phyloP scores from a whole-genome alignment of 352 stramenopile genomes.

The Phytopythium cucurbitacearum region DNA sequence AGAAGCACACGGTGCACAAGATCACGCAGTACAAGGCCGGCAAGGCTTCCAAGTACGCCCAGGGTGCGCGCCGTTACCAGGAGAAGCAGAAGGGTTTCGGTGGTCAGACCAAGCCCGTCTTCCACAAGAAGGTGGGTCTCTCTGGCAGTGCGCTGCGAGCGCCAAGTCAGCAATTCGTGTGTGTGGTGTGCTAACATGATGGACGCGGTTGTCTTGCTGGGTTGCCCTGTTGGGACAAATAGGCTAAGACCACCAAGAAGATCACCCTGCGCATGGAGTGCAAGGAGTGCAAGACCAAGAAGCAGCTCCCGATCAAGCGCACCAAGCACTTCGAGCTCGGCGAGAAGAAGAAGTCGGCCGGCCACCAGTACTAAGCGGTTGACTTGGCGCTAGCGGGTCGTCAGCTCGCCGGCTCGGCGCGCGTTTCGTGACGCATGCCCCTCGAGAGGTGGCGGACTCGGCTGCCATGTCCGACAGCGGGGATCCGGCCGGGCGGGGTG shows the following conservation, averaged over 20 bases:
- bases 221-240: conserved; percentile 5
- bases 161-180: not conserved
- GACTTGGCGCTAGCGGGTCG: not conserved
- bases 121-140: conserved; percentile 97
- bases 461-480: conserved; percentile 18
- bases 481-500: conserved; percentile 10
- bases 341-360: conserved; percentile 98
- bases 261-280: conserved; percentile 98
- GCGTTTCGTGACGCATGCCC: conserved; percentile 4
- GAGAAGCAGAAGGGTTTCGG: conserved; percentile 99
- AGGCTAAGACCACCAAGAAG: conserved; percentile 98
- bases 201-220: no score
- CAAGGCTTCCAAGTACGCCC: conserved; percentile 99
- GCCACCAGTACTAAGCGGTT: conserved; percentile 95
- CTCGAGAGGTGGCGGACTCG: conserved; percentile 7
- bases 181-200: conserved; percentile 7
- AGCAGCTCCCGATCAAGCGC: conserved; percentile 98
- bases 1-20: conserved; percentile 99
- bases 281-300: conserved; percentile 99
- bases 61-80: conserved; percentile 97
- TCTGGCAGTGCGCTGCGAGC: not conserved
- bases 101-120: conserved; percentile 99
- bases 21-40: conserved; percentile 99
- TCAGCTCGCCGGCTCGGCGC: conserved; percentile 3
- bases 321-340: conserved; percentile 99